Base-by-base conservation (phyloP, 1,139 yeast genomes). In the Saccharomyces pastorianus region DNA sequence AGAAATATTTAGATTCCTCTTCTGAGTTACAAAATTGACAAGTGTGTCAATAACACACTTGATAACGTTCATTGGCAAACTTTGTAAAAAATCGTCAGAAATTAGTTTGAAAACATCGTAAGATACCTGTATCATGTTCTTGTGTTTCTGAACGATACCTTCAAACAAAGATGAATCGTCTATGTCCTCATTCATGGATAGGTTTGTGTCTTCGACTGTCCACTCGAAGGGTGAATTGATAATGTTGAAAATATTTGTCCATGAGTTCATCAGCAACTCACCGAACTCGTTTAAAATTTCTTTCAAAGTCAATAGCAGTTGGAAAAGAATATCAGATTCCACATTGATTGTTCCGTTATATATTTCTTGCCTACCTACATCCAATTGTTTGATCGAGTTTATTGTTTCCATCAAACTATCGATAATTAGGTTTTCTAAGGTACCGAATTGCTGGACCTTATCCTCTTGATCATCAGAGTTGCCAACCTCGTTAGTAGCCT, bases 21-120 rank as follows among this genome's bases (percentile, higher is more conserved):
- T 71, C 64, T 93, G 98, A 11, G 76, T 71, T 48, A 89, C 84
- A 69, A 89, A 93, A 58, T 82, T 79, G 59, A 78, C 80, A 47
- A 91, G 74, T 0, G 91, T 83, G 60, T 88, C 89, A 56, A 89
- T 82, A 34, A 90, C 77, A 6, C 78, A 75, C 57, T 78, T 79
- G 49, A 88, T 74, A 54, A 85, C 85, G 26, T 74, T 72, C 47
- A 75, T 69, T 0, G 97, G 96, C 26, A 93, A 73, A 1, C 82
- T 74, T 46, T 81, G 83, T 54, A 91, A 71, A 64, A 91, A 88
- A 66, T 91, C 97, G 64, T 89, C 95, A 58, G 95, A 77, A 28
- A 91, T 83, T 51, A 91, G 75, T 63, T 88, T 91, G 59, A 91
- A 74, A 0, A 95, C 85, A 58, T 85, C 91, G 71, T 86, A 91